A percentile compares a stretch with the other conserved stretches of the same genome.
Conservation (phyloP, 495 filamentous ascomycete genomes). For the Penicillium turbatum region DNA sequence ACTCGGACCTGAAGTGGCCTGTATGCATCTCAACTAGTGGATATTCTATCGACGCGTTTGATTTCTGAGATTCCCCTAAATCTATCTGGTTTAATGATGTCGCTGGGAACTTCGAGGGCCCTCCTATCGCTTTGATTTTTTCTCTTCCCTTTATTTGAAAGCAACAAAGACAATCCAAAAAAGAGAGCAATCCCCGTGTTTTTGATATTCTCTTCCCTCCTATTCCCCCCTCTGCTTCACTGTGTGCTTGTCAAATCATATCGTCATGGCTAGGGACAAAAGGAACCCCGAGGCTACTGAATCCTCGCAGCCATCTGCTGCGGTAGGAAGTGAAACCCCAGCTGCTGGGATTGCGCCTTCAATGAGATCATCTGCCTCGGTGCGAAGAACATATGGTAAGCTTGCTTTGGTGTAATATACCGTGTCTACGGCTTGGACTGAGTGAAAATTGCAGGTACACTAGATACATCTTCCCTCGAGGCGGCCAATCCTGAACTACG, state of each 20-base stretch:
- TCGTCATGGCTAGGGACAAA: slow-evolving; percentile 21
- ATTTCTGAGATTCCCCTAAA: not conserved
- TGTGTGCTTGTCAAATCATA: slow-evolving; percentile 7
- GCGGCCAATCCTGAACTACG: slow-evolving; percentile 23
- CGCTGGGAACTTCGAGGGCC: not conserved
- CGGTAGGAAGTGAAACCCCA: not conserved
- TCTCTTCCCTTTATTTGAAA: not conserved
- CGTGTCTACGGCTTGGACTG: slow-evolving; percentile 9
- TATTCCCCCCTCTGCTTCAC: not conserved
- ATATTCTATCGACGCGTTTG: not conserved
- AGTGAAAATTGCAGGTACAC: slow-evolving; percentile 30
- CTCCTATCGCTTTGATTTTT: slow-evolving; percentile 3
- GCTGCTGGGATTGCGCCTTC: slow-evolving; percentile 10
- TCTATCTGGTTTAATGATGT: slow-evolving; percentile 4
- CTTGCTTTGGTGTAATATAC: slow-evolving; percentile 15
- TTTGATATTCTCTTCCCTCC: not conserved
- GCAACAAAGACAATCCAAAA: slow-evolving; percentile 1
- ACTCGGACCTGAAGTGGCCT: slow-evolving; percentile 1
- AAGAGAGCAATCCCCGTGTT: not conserved
- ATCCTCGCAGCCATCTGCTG: slow-evolving; percentile 10
- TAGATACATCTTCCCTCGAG: slow-evolving; percentile 29
- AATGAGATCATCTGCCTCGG: slow-evolving; percentile 20
- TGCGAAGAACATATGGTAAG: slow-evolving; percentile 38
- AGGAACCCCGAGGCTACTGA: slow-evolving; percentile 12
- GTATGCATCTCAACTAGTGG: slow-evolving; percentile 4